Evolutionary conservation across 75 land plant genomes (phyloP).

Genomic region (Cunninghamia lanceolata): DNA sequence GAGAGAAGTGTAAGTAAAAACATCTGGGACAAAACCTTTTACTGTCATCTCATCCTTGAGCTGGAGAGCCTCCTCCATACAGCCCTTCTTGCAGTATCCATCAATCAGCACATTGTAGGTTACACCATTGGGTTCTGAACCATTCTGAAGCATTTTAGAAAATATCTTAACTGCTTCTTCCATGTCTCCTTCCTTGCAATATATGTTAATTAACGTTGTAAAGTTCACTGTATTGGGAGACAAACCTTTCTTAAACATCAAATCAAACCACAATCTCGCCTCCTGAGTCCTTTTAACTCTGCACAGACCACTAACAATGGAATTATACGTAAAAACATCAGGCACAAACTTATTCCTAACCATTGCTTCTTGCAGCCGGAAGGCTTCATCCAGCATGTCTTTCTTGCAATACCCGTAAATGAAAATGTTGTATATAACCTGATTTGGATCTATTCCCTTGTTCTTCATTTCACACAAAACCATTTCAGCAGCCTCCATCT

Average conservation of each 20-base stretch:
- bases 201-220: constrained; percentile 53
- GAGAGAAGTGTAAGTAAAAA: constrained; percentile 64
- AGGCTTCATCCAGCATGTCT: constrained; percentile 52
- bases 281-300: constrained; percentile 33
- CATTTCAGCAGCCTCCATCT: constrained; percentile 50
- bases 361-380: constrained; percentile 41
- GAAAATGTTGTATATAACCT: constrained; percentile 47
- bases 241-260: constrained; percentile 51
- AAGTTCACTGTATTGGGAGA: constrained; percentile 42
- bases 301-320: constrained; percentile 48
- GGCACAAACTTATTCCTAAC: constrained; percentile 43
- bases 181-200: constrained; percentile 54
- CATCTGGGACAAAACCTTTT: constrained; percentile 49
- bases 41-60: constrained; percentile 52
- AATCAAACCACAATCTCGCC: constrained; percentile 43
- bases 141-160: constrained; percentile 37
- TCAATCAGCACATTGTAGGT: constrained; percentile 69
- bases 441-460: constrained; percentile 40
- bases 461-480: constrained; percentile 53
- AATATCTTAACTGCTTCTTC: constrained; percentile 51
- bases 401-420: constrained; percentile 62
- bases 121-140: constrained; percentile 37
- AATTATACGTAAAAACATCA: constrained; percentile 52
- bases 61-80: constrained; percentile 39
- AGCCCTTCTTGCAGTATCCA: constrained; percentile 55